phyloP scores from a whole-genome alignment of 2,329 filamentous ascomycete genomes.

The Chrysoporthe deuterocubensis region DNA sequence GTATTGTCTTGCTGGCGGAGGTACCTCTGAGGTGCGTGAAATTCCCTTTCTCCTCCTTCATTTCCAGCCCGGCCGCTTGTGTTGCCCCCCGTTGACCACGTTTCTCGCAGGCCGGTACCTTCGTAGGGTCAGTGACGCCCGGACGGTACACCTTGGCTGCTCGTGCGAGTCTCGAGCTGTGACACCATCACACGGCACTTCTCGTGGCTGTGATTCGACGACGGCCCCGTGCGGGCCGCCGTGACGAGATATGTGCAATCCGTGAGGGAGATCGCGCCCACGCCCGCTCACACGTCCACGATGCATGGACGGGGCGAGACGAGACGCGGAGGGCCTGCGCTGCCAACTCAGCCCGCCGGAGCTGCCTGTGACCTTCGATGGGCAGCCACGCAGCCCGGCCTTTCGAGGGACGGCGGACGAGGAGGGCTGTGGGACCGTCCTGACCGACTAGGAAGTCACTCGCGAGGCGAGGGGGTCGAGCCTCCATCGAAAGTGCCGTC shows the following conservation, averaged over 20 bases:
- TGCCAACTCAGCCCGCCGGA: not conserved
- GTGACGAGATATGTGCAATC: conserved; percentile 8
- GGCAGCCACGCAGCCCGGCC: not conserved
- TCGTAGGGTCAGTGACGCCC: conserved; percentile 24
- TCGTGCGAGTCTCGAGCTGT: conserved; percentile 1
- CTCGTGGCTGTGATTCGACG: conserved; percentile 9
- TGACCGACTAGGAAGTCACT: conserved; percentile 13
- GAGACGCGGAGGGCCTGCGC: not conserved
- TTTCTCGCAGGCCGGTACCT: not conserved
- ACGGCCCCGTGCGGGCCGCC: not conserved
- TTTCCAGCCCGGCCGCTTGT: not conserved
- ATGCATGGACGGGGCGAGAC: not conserved
- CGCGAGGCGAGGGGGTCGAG: not conserved
- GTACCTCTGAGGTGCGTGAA: conserved; percentile 15
- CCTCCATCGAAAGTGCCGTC: not conserved
- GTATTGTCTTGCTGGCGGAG: not conserved
- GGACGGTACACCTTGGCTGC: not conserved
- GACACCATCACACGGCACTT: not conserved
- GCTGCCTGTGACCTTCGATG: not conserved
- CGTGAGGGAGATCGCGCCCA: conserved; percentile 12
- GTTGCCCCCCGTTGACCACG: not conserved
- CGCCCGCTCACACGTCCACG: not conserved
- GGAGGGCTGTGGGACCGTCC: not conserved
- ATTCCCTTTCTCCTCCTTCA: conserved; percentile 11
- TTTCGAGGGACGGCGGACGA: not conserved